Evolutionary conservation across 2,329 filamentous ascomycete genomes (phyloP), one percentile per base, ranked within the genome.

Genomic region (Periconia macrospinosa): DNA sequence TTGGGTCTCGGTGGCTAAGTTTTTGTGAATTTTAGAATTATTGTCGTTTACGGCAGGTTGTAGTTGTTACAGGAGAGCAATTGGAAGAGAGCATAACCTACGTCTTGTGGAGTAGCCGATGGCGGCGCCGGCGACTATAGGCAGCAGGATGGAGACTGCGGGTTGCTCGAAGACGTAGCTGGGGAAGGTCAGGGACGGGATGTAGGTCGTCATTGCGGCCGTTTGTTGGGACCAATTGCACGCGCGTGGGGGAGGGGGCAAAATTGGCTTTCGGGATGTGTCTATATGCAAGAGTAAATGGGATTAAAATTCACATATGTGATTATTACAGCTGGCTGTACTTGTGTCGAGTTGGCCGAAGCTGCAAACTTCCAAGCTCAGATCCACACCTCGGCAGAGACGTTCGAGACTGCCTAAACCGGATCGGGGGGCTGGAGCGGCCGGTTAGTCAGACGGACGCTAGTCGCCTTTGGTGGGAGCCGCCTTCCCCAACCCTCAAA

Each of bases 111-210:
- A 78, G 74, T 84, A 91, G 52, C 91, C 91, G 54, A 92, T 81
- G n/a, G 83, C 84, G 2, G 86, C 86, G 41, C 91, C 92, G 5
- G 90, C 76, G 6, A 82, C 81, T 46, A 96, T 79, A 37, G 91
- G 92, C 1, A 96, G 79, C 40, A 95, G 82, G 57, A 94, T 84
- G 17, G 90, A 89, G 27, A 84, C 81, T 8, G 89, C 86, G 5
- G 90, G 85, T 69, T 84, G 86, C 66, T 85, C 81, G 73, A 95
- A 92, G 59, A 92, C 75, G 60, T 83, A 79, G 45, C 81, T 77
- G 2, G 91, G 91, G 17, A 96, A 80, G 19, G 89, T 92, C 59
- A 95, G 76, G 40, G 85, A 86, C n/a, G 89, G 86, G 55, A 94
- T 85, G 73, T 89, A 88, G 57, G 89, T 86, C 11, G 89, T 92